Evolutionary conservation across 495 filamentous ascomycete species (phyloP).

Genomic region (Xylaria sp.): DNA sequence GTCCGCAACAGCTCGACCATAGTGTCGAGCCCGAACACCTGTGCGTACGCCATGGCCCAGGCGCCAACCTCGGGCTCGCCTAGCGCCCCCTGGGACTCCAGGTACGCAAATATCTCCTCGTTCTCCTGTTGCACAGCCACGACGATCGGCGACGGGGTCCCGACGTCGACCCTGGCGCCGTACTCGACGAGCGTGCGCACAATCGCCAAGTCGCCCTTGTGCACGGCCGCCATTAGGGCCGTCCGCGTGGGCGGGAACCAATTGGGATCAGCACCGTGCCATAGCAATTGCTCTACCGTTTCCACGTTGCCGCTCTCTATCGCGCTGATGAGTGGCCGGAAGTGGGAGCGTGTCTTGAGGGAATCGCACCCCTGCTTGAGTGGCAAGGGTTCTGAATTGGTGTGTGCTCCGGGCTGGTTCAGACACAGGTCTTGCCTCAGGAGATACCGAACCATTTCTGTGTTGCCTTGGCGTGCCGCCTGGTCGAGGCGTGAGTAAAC

Average conservation of each 20-base stretch:
- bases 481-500: slow-evolving; percentile 26
- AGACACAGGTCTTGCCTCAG: slow-evolving; percentile 24
- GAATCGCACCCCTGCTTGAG: slow-evolving; percentile 21
- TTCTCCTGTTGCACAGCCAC: slow-evolving; percentile 27
- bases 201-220: slow-evolving; percentile 38
- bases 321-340: slow-evolving; percentile 28
- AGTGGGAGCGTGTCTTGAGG: slow-evolving; percentile 14
- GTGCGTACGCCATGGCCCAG: slow-evolving; percentile 33
- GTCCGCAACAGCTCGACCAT: slow-evolving; percentile 26
- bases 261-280: slow-evolving; percentile 31
- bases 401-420: slow-evolving; percentile 21
- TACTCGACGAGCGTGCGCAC: slow-evolving; percentile 40
- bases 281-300: slow-evolving; percentile 25
- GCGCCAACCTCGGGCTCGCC: slow-evolving; percentile 22
- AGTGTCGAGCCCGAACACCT: slow-evolving; percentile 28
- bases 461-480: slow-evolving; percentile 25
- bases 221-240: slow-evolving; percentile 47
- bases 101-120: slow-evolving; percentile 24
- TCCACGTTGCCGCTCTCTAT: slow-evolving; percentile 28
- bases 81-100: slow-evolving; percentile 24
- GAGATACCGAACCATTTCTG: slow-evolving; percentile 26
- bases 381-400: slow-evolving; percentile 19
- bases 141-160: slow-evolving; percentile 27
- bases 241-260: slow-evolving; percentile 34
- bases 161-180: slow-evolving; percentile 40